Conservation (phyloP, 305 asterid species). For the Salvia sclarea region DNA sequence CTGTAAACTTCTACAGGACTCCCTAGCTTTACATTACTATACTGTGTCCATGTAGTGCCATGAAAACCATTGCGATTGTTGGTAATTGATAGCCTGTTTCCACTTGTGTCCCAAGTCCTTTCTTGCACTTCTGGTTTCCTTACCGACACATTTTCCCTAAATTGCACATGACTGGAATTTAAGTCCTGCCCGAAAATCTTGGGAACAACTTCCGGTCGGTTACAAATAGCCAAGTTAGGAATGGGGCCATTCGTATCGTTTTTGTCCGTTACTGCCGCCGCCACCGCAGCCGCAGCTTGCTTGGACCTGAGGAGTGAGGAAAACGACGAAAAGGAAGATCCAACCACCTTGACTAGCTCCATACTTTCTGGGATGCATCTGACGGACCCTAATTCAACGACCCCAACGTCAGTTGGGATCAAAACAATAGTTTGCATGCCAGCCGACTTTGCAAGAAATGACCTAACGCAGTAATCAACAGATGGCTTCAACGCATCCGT, state of each 20-base stretch:
- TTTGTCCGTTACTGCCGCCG: conserved; percentile 31
- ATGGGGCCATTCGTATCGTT: conserved; percentile 31
- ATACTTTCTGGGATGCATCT: conserved; percentile 61
- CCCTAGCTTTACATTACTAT: conserved; percentile 40
- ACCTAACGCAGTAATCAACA: conserved; percentile 69
- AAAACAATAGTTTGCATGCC: conserved; percentile 78
- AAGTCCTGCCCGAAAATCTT: conserved; percentile 75
- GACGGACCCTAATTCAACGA: conserved; percentile 87
- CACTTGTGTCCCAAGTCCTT: conserved; percentile 36
- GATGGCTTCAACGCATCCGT: conserved; percentile 49
- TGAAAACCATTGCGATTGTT: conserved; percentile 51
- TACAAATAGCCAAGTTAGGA: conserved; percentile 38
- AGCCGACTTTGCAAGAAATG: conserved; percentile 77
- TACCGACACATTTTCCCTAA: conserved; percentile 46
- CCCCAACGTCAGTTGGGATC: conserved; percentile 88
- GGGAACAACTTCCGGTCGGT: conserved; percentile 41
- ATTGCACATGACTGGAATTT: conserved; percentile 36
- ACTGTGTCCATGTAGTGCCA: conserved; percentile 44
- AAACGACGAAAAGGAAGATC: conserved; percentile 58
- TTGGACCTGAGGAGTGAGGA: conserved; percentile 42
- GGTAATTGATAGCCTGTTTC: conserved; percentile 40
- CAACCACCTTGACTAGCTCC: conserved; percentile 57
- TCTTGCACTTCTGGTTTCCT: conserved; percentile 49
- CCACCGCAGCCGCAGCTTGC: conserved; percentile 41
- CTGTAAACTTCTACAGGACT: conserved; percentile 40